Percentiles rank a stretch among this genome's conserved stretches.
phyloP scores from a whole-genome alignment of 2,329 filamentous ascomycete genomes.

The Byssochlamys sp. region DNA sequence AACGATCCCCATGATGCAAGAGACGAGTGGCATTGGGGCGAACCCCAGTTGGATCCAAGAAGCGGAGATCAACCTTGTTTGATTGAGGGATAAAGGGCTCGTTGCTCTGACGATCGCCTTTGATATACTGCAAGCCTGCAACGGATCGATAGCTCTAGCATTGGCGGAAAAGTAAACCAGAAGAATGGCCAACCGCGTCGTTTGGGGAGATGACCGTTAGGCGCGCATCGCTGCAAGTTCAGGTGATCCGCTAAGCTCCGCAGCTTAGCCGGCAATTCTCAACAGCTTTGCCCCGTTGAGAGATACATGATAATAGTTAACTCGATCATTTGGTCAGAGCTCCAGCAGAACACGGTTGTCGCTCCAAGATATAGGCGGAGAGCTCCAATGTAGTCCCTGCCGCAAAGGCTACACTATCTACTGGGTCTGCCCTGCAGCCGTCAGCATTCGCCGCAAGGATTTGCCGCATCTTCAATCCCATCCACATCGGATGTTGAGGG shows the following conservation, averaged over 20 bases:
- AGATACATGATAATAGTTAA: background rate
- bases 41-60: background rate
- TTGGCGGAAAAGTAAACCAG: background rate
- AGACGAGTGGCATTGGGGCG: background rate
- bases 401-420: background rate
- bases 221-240: background rate
- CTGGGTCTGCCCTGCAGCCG: background rate
- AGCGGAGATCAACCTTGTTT: background rate
- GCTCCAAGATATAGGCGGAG: background rate
- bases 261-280: background rate
- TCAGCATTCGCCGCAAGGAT: background rate
- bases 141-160: background rate
- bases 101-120: background rate
- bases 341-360: background rate
- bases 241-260: background rate
- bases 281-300: background rate
- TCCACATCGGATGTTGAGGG: constrained; percentile 2
- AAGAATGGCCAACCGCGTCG: background rate
- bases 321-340: background rate
- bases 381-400: background rate
- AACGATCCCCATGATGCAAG: background rate
- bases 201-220: background rate
- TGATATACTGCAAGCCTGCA: background rate
- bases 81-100: background rate
- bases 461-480: constrained; percentile 6